A percentile compares a stretch with the other conserved stretches of the same genome.
Conservation (phyloP, 208 protist genomes). For the Crithidia mellificae region DNA sequence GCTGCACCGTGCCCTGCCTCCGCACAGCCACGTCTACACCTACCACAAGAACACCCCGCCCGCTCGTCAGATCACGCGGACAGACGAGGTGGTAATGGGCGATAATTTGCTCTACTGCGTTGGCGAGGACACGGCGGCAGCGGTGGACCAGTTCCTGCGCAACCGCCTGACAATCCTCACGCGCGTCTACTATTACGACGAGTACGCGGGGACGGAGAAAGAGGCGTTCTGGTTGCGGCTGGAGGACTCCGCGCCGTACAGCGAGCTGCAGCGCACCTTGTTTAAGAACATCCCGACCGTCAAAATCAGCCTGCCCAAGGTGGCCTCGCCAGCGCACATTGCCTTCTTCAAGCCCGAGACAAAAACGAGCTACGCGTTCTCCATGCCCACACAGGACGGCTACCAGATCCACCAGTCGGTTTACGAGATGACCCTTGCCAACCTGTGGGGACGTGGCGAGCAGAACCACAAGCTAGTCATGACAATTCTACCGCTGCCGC, state of each 20-base stretch:
- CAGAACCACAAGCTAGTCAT: conserved; percentile 39
- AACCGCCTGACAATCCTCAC: conserved; percentile 30
- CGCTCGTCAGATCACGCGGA: conserved; percentile 1
- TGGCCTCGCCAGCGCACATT: conserved; percentile 34
- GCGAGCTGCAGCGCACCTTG: conserved; percentile 29
- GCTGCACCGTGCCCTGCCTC: conserved; percentile 17
- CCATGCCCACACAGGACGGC: conserved; percentile 14
- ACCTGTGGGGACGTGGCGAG: conserved; percentile 24
- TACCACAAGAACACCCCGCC: neutral
- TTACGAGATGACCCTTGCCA: conserved; percentile 19
- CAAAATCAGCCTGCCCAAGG: conserved; percentile 4
- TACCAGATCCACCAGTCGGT: conserved; percentile 4
- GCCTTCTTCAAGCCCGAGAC: conserved; percentile 35
- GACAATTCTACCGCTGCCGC: conserved; percentile 43
- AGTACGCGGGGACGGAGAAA: conserved; percentile 16
- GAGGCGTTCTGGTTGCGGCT: conserved; percentile 29
- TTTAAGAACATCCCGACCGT: conserved; percentile 18
- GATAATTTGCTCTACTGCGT: conserved; percentile 33
- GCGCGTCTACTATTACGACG: conserved; percentile 40
- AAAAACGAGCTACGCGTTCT: conserved; percentile 21
- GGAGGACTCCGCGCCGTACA: conserved; percentile 29
- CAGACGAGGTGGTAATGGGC: conserved; percentile 23
- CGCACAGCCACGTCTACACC: conserved; percentile 15
- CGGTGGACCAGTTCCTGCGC: conserved; percentile 18
- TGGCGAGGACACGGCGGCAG: neutral